A percentile compares a stretch with the other conserved stretches of the same genome.
Conservation (phyloP, 106 monocot species). For the Posidonia australis region DNA sequence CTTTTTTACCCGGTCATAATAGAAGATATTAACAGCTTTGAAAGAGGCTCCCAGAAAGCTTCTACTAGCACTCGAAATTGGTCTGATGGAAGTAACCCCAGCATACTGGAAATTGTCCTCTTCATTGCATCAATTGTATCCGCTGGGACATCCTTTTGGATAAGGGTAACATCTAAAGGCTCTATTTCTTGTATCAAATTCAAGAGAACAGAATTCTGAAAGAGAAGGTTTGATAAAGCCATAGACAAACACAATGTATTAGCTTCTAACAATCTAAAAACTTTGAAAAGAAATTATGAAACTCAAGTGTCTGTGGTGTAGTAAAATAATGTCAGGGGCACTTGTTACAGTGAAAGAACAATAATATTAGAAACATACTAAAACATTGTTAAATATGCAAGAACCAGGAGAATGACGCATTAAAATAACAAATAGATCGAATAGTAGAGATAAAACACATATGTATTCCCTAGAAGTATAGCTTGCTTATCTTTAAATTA, state of each 20-base stretch:
- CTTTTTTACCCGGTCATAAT: slow-evolving; percentile 78
- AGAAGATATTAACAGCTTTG: slow-evolving; percentile 80
- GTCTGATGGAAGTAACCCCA: slow-evolving; percentile 87
- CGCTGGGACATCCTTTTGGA: slow-evolving; percentile 80
- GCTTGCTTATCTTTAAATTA: too few species aligned
- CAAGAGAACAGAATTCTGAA: slow-evolving; percentile 48
- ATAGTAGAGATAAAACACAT: too few species aligned
- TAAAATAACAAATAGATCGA: too few species aligned
- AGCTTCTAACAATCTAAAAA: neutral
- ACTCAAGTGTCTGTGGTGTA: neutral
- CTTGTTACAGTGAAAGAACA: too few species aligned
- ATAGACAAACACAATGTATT: neutral
- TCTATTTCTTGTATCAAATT: slow-evolving; percentile 95
- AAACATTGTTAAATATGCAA: too few species aligned
- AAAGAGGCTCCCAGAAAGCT: slow-evolving; percentile 77
- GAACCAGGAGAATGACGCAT: too few species aligned
- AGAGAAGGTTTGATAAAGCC: neutral
- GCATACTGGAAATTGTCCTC: slow-evolving; percentile 90
- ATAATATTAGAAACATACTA: too few species aligned
- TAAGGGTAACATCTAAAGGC: slow-evolving; percentile 75
- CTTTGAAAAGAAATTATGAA: neutral
- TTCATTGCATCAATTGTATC: slow-evolving; percentile 93
- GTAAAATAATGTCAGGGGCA: too few species aligned
- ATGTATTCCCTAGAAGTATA: too few species aligned
- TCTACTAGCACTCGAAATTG: slow-evolving; percentile 77